Conservation (phyloP, 768 basidiomycete species). For the Neoboletus subvelutipes region DNA sequence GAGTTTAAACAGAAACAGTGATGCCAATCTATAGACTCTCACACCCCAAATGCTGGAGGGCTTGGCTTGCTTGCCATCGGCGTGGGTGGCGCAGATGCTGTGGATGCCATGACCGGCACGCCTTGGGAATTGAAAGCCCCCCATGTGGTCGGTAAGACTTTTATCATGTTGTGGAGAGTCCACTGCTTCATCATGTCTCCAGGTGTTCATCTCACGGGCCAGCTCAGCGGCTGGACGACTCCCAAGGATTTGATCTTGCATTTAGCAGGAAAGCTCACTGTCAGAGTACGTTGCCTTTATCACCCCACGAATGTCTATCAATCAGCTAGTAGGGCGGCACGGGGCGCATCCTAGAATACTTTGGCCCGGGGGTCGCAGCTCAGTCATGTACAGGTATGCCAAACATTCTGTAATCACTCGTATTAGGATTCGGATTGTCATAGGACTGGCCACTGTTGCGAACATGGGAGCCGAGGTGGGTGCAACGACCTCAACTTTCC, state of each 20-base stretch:
- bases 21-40: conserved; percentile 64
- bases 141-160: conserved; percentile 64
- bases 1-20: neutral
- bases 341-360: conserved; percentile 94
- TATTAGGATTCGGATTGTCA: neutral
- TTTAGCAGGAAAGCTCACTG: conserved; percentile 91
- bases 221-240: conserved; percentile 88
- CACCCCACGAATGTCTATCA: neutral
- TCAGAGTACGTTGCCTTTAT: conserved; percentile 57
- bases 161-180: neutral
- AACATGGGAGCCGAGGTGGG: conserved; percentile 99
- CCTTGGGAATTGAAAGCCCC: conserved; percentile 98
- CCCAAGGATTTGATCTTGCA: conserved; percentile 96
- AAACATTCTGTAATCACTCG: neutral
- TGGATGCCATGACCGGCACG: conserved; percentile 96
- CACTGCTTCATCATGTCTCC: neutral
- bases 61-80: conserved; percentile 96
- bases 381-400: conserved; percentile 88
- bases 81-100: conserved; percentile 98
- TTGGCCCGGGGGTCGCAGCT: conserved; percentile 83
- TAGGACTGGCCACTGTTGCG: conserved; percentile 89
- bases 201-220: conserved; percentile 89
- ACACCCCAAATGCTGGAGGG: conserved; percentile 98
- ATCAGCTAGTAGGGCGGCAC: conserved; percentile 75
- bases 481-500: conserved; percentile 98